Evolutionary conservation across 1,284 basidiomycete genomes (phyloP).

Genomic region (Pseudozyma sp.): DNA sequence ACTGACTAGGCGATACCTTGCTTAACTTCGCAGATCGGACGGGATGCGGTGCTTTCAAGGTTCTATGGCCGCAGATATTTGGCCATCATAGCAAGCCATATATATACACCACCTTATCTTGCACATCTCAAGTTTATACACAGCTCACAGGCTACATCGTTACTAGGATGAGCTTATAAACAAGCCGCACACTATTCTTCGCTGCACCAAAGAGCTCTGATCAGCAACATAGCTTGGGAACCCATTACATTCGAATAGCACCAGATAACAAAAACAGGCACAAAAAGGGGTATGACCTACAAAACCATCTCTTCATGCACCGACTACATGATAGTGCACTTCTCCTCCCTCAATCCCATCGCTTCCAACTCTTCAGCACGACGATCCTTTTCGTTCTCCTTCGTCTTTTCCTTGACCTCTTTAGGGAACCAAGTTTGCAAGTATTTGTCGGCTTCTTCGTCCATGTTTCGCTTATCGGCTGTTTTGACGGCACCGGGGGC

Average conservation of each 20-base stretch:
- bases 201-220: no score
- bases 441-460: conserved; percentile 83
- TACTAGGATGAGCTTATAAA: background rate
- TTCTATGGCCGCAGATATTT: conserved; percentile 79
- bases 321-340: conserved; percentile 43
- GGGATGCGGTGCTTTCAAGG: conserved; percentile 83
- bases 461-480: conserved; percentile 74
- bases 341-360: conserved; percentile 72
- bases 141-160: no score
- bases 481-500: conserved; percentile 55
- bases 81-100: background rate
- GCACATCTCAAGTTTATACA: no score
- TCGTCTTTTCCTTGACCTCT: conserved; percentile 82
- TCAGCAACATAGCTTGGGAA: no score
- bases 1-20: no score
- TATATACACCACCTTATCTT: background rate
- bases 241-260: no score
- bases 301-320: background rate
- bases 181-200: no score
- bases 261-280: background rate
- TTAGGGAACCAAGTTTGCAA: conserved; percentile 93
- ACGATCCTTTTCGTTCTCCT: conserved; percentile 82
- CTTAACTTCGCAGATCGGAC: conserved; percentile 84
- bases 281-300: background rate
- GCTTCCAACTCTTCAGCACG: conserved; percentile 79